Conservation (phyloP, 805 yeast genomes). For the Scheffersomyces amazonensis region DNA sequence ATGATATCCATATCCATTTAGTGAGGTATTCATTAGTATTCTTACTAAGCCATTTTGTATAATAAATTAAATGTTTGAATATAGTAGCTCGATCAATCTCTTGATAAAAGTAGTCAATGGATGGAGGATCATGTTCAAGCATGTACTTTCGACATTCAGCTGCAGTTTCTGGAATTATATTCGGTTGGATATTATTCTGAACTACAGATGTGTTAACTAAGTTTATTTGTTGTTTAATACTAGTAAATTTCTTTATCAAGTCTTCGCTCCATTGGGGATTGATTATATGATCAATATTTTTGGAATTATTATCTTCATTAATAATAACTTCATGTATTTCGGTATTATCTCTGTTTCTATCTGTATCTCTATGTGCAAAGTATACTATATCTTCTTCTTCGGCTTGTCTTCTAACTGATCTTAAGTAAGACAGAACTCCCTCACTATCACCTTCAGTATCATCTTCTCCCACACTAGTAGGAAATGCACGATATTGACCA, state of each 20-base stretch:
- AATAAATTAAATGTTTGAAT: conserved; percentile 31
- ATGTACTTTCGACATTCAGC: conserved; percentile 30
- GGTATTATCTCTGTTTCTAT: too few relatives aligned
- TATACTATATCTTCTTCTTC: conserved; percentile 16
- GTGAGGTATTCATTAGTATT: conserved; percentile 22
- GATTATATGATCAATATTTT: too few relatives aligned
- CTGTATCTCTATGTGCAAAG: conserved; percentile 7
- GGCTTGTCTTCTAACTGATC: conserved; percentile 30
- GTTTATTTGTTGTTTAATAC: too few relatives aligned
- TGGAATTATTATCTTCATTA: too few relatives aligned
- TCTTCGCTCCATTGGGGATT: too few relatives aligned
- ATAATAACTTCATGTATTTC: too few relatives aligned
- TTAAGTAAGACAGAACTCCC: conserved; percentile 15
- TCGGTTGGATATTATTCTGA: not conserved
- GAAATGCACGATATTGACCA: conserved; percentile 31
- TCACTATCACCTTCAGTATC: not conserved
- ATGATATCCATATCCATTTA: conserved; percentile 34
- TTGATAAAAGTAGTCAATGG: conserved; percentile 15
- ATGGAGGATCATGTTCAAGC: conserved; percentile 26
- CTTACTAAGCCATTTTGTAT: conserved; percentile 37
- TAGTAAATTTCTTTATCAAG: too few relatives aligned
- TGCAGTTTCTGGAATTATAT: not conserved
- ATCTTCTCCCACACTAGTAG: conserved; percentile 8
- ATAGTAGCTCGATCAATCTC: conserved; percentile 28
- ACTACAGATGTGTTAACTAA: not conserved